Evolutionary conservation across 192 early-diverging fungal species (phyloP).

Genomic region (Backusella tuberculispora): DNA sequence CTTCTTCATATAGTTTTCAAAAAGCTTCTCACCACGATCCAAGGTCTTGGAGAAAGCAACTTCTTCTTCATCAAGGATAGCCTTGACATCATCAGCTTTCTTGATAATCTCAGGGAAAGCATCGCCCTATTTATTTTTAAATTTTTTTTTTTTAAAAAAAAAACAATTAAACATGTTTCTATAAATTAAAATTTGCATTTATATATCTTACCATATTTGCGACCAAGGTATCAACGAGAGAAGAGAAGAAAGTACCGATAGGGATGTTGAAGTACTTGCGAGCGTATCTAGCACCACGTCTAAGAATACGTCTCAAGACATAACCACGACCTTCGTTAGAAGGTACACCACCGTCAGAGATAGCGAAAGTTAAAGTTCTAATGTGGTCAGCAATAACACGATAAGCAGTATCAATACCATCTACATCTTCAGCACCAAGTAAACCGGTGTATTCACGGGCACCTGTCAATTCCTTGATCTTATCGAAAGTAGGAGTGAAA

Average conservation of each 20-base stretch:
- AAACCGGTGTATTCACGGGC: constrained; percentile 84
- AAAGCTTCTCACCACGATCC: constrained; percentile 95
- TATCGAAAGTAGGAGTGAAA: constrained; percentile 80
- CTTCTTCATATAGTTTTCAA: constrained; percentile 74
- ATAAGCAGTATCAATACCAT: constrained; percentile 98
- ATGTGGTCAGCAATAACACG: constrained; percentile 98
- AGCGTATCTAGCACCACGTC: constrained; percentile 93
- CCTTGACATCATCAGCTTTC: constrained; percentile 85
- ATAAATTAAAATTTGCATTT: constrained; percentile 19
- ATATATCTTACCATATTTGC: constrained; percentile 73
- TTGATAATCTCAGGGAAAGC: constrained; percentile 89
- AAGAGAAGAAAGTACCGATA: constrained; percentile 93
- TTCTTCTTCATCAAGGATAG: constrained; percentile 97
- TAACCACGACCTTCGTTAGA: constrained; percentile 99
- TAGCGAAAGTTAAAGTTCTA: constrained; percentile 94
- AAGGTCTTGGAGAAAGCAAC: constrained; percentile 93
- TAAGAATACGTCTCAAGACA: constrained; percentile 93
- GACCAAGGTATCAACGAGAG: constrained; percentile 91
- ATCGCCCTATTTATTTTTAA: constrained; percentile 58
- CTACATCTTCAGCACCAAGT: constrained; percentile 86
- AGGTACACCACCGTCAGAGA: constrained; percentile 94
- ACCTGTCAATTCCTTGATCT: constrained; percentile 87
- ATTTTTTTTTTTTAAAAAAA: constrained; percentile 12
- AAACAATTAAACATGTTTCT: neutral
- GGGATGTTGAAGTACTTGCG: constrained; percentile 89